A percentile compares a stretch with the other conserved stretches of the same genome.
Conservation (phyloP, 352 stramenopile species). For the Pythium sp. region DNA sequence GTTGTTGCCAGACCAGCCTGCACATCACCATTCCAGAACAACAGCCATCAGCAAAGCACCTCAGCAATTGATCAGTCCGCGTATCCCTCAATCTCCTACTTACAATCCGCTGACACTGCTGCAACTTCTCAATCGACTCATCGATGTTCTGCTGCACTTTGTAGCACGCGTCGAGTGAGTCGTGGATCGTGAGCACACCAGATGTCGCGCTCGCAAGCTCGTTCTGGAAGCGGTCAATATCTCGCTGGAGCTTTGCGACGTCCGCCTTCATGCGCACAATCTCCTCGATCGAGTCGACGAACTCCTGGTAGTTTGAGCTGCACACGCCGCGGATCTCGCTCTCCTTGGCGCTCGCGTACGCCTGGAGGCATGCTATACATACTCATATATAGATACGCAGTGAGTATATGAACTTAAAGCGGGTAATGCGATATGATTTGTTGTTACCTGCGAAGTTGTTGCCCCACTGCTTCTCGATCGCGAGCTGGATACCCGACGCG, state of each 20-base stretch:
- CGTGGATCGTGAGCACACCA: conserved; percentile 47
- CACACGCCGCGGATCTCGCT: conserved; percentile 76
- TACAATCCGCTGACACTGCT: conserved; percentile 80
- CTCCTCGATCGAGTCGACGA: conserved; percentile 81
- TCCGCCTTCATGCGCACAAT: conserved; percentile 81
- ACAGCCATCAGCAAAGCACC: not conserved
- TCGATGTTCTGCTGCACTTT: conserved; percentile 66
- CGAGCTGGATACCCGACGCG: conserved; percentile 69
- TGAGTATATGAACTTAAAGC: too few species aligned
- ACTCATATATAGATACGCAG: not conserved
- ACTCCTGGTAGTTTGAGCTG: conserved; percentile 76
- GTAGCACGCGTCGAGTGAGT: conserved; percentile 60
- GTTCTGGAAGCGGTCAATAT: conserved; percentile 69
- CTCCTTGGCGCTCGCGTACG: conserved; percentile 60
- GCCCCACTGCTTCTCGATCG: conserved; percentile 79
- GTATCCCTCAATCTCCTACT: not conserved
- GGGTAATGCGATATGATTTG: too few species aligned
- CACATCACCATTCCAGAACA: not conserved
- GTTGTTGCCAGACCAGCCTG: conserved; percentile 63
- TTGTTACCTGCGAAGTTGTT: conserved; percentile 62
- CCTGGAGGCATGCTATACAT: conserved; percentile 48
- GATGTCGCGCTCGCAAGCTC: conserved; percentile 49
- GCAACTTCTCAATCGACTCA: conserved; percentile 74
- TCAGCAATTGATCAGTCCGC: not conserved
- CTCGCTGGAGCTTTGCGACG: conserved; percentile 59